Evolutionary conservation across 805 yeast species (phyloP).

Genomic region (Metschnikowia similis): DNA sequence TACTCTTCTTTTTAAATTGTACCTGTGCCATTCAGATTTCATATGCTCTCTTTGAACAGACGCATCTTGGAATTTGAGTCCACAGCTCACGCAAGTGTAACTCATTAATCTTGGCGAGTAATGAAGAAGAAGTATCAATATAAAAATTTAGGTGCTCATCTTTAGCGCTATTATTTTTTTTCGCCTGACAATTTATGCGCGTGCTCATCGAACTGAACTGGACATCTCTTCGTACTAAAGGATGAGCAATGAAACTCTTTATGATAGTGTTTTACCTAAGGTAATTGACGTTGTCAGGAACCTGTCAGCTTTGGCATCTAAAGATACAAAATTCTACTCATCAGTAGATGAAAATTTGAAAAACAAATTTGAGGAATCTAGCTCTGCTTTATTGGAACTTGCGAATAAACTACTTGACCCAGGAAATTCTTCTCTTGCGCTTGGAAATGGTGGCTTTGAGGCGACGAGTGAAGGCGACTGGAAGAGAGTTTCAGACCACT

Average conservation of each 20-base stretch:
- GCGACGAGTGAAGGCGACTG: slow-evolving; percentile 46
- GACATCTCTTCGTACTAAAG: background rate
- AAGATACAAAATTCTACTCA: slow-evolving; percentile 73
- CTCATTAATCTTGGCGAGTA: slow-evolving; percentile 7
- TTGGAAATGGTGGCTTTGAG: slow-evolving; percentile 41
- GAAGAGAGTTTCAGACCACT: slow-evolving; percentile 54
- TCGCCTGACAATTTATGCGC: background rate
- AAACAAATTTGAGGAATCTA: slow-evolving; percentile 34
- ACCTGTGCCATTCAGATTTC: slow-evolving; percentile 46
- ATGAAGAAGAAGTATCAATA: background rate
- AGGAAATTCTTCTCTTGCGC: slow-evolving; percentile 20
- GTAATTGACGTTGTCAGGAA: slow-evolving; percentile 59
- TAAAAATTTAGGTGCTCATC: slow-evolving; percentile 1
- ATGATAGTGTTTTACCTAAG: slow-evolving; percentile 32
- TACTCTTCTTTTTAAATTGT: slow-evolving; percentile 41
- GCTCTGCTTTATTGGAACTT: slow-evolving; percentile 40
- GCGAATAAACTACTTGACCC: slow-evolving; percentile 44
- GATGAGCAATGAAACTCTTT: background rate
- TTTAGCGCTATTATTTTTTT: slow-evolving; percentile 4
- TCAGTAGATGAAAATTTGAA: slow-evolving; percentile 53
- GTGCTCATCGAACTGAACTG: background rate
- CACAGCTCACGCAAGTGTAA: slow-evolving; percentile 36
- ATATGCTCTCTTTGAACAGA: slow-evolving; percentile 39
- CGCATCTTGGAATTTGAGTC: slow-evolving; percentile 34
- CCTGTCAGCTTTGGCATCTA: slow-evolving; percentile 65